phyloP scores from a whole-genome alignment of 176 grass and related monocot species.

The Alopecurus myosuroides region DNA sequence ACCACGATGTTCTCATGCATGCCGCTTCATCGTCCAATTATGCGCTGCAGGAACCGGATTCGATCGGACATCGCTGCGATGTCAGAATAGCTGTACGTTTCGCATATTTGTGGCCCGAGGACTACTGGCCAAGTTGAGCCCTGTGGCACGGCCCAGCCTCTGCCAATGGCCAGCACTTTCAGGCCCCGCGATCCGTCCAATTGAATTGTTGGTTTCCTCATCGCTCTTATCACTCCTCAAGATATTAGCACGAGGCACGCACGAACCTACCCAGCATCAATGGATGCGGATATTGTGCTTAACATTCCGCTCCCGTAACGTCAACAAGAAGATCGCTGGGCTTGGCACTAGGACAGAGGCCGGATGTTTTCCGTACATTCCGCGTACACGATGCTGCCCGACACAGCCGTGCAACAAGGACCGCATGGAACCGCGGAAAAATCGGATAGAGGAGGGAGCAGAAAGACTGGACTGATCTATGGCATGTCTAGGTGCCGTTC shows the following conservation, averaged over 20 bases:
- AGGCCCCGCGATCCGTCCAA: not conserved
- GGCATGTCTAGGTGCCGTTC: too few species aligned
- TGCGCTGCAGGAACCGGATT: not conserved
- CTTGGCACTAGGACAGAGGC: too few species aligned
- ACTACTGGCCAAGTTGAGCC: not conserved
- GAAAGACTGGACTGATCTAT: too few species aligned
- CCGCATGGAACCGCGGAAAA: too few species aligned
- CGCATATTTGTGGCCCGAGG: not conserved
- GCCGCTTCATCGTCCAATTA: not conserved
- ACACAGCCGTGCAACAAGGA: too few species aligned
- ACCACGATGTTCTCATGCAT: not conserved
- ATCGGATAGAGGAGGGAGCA: too few species aligned
- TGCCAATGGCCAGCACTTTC: not conserved
- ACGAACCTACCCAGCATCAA: too few species aligned
- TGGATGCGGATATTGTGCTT: too few species aligned
- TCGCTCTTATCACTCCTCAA: not conserved
- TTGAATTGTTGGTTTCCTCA: not conserved
- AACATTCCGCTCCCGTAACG: too few species aligned
- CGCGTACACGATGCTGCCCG: too few species aligned
- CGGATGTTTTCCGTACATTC: too few species aligned
- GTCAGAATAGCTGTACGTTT: not conserved
- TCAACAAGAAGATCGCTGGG: too few species aligned
- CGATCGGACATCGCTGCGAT: not conserved
- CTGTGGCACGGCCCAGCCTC: not conserved
- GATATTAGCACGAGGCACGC: conserved; percentile 3